Conservation (phyloP, 2,329 filamentous ascomycete species). For the Huntiella abstrusa region DNA sequence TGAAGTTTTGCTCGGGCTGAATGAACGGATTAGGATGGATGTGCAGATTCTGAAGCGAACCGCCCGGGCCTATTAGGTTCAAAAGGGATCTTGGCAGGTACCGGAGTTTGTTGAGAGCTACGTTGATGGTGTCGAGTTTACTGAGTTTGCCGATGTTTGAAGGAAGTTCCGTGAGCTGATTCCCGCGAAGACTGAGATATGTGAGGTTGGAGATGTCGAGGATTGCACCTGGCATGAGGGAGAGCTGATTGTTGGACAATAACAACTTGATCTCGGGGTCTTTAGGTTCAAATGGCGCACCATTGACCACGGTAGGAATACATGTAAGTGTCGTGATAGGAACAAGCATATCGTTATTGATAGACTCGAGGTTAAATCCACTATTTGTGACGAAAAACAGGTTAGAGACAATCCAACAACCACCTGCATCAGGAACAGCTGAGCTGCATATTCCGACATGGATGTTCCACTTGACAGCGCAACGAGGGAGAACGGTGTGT, state of each 20-base stretch:
- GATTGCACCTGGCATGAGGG: slow-evolving; percentile 36
- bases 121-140: slow-evolving; percentile 43
- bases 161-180: slow-evolving; percentile 41
- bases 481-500: neutral
- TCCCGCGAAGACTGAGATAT: slow-evolving; percentile 46
- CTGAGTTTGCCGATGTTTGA: slow-evolving; percentile 36
- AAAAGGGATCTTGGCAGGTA: slow-evolving; percentile 46
- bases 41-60: slow-evolving; percentile 31
- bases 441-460: neutral
- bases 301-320: slow-evolving; percentile 34
- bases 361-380: slow-evolving; percentile 26
- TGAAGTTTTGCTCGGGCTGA: slow-evolving; percentile 18
- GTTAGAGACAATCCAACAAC: slow-evolving; percentile 8
- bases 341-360: slow-evolving; percentile 38
- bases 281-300: slow-evolving; percentile 39
- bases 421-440: neutral
- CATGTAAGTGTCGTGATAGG: slow-evolving; percentile 35
- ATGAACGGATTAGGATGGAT: slow-evolving; percentile 46
- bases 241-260: slow-evolving; percentile 39
- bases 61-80: slow-evolving; percentile 27
- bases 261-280: slow-evolving; percentile 43
- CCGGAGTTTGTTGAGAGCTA: slow-evolving; percentile 43
- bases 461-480: neutral
- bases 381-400: slow-evolving; percentile 14
- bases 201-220: slow-evolving; percentile 44